Percentiles rank a stretch among this genome's conserved stretches.
Evolutionary conservation across 805 yeast genomes (phyloP).

Genomic region (Ogataea minuta): DNA sequence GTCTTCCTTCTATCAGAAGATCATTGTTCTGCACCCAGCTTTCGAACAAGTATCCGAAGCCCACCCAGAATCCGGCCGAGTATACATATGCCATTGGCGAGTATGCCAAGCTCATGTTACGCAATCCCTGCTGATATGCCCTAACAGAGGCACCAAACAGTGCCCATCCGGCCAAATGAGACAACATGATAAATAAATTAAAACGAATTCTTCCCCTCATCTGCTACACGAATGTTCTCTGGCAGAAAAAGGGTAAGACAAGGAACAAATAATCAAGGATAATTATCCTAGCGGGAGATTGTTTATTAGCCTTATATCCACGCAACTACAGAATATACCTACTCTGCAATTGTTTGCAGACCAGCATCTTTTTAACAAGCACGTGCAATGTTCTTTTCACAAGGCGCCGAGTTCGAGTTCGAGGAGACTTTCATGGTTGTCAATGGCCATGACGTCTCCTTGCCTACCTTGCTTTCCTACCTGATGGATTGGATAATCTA

Average conservation of each 20-base stretch:
- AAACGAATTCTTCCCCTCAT: slow-evolving; percentile 7
- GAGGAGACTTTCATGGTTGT: slow-evolving; percentile 30
- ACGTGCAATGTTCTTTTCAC: slow-evolving; percentile 17
- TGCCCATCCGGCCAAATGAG: slow-evolving; percentile 38
- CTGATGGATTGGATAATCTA: slow-evolving; percentile 34
- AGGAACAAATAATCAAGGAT: background rate
- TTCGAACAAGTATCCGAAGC: slow-evolving; percentile 40
- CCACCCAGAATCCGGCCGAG: slow-evolving; percentile 46
- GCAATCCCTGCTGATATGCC: slow-evolving; percentile 44
- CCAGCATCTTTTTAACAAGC: background rate
- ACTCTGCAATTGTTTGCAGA: background rate
- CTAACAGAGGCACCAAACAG: slow-evolving; percentile 40
- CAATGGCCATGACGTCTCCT: slow-evolving; percentile 26
- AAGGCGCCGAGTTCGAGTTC: slow-evolving; percentile 22
- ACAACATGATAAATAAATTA: slow-evolving; percentile 3
- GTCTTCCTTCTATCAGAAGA: slow-evolving; percentile 36
- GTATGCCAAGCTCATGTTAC: slow-evolving; percentile 38
- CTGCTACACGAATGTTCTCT: slow-evolving; percentile 3
- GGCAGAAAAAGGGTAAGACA: slow-evolving; percentile 9
- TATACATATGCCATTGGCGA: slow-evolving; percentile 41
- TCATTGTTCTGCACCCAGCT: slow-evolving; percentile 40
- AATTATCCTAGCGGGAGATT: slow-evolving; percentile 1
- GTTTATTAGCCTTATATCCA: background rate
- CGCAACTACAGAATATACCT: background rate
- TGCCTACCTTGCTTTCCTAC: slow-evolving; percentile 32